A percentile compares a stretch with the other conserved stretches of the same genome.
Evolutionary conservation across 202 grass and related monocot genomes (phyloP).

Genomic region (Cymbopogon flexuosus): DNA sequence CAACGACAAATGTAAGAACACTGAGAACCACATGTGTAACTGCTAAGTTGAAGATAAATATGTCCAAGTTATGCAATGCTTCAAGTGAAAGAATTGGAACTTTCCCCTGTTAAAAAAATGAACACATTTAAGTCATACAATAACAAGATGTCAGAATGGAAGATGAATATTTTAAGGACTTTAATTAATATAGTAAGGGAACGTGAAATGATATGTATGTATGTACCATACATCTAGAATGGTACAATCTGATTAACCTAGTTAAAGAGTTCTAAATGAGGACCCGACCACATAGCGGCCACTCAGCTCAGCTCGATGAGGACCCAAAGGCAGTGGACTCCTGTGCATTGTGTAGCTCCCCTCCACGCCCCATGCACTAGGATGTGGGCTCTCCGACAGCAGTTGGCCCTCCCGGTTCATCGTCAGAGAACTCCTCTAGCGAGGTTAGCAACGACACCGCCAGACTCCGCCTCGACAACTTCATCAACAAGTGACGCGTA

Average conservation of each 20-base stretch:
- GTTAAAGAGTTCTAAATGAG: background rate
- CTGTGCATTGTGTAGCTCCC: no score
- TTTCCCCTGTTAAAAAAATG: conserved; percentile 47
- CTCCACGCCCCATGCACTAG: no score
- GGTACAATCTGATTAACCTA: background rate
- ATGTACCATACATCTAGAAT: background rate
- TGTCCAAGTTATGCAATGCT: conserved; percentile 65
- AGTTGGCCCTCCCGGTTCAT: no score
- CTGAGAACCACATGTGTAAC: conserved; percentile 75
- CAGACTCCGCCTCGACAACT: no score
- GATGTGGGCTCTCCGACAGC: no score
- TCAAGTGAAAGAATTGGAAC: conserved; percentile 67
- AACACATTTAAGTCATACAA: background rate
- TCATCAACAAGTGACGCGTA: no score
- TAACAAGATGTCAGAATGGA: background rate
- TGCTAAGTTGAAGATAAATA: conserved; percentile 81
- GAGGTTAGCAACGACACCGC: no score
- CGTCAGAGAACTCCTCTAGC: no score
- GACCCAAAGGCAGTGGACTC: no score
- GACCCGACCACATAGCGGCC: no score
- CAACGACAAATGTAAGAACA: conserved; percentile 55
- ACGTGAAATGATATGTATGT: background rate
- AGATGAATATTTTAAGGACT: background rate
- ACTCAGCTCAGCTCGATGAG: no score
- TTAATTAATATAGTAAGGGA: background rate